Conservation (phyloP, 139 green algal genomes). For the Chlorella sp. region DNA sequence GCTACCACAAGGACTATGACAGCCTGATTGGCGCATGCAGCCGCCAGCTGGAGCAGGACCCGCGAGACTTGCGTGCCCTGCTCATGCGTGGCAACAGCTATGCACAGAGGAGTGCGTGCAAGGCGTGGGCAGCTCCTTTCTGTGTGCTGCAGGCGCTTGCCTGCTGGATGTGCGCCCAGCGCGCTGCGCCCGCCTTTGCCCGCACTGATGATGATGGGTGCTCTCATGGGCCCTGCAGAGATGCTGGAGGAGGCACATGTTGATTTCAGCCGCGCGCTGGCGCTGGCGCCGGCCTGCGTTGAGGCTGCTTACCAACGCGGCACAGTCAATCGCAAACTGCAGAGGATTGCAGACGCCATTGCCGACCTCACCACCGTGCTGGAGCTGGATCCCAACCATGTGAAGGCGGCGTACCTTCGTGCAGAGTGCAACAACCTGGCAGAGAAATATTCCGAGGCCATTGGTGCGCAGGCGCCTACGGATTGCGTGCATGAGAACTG, state of each 20-base stretch:
- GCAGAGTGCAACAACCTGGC: constrained; percentile 72
- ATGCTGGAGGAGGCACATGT: constrained; percentile 23
- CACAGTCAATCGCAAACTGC: constrained; percentile 52
- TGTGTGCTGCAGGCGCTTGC: neutral
- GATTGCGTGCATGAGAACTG: no score
- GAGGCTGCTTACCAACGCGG: constrained; percentile 75
- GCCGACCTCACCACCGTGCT: constrained; percentile 62
- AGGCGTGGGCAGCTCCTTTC: neutral
- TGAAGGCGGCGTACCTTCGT: constrained; percentile 74
- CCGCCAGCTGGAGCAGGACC: constrained; percentile 44
- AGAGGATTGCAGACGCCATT: constrained; percentile 64
- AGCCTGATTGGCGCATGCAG: constrained; percentile 57
- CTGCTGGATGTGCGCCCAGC: neutral
- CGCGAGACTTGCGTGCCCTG: constrained; percentile 50
- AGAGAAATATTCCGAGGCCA: constrained; percentile 64
- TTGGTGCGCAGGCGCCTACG: constrained; percentile 55
- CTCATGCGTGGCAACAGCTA: constrained; percentile 60
- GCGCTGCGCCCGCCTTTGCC: neutral
- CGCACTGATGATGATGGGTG: no score
- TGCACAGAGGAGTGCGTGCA: constrained; percentile 55
- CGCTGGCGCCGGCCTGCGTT: constrained; percentile 49
- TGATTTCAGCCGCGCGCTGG: constrained; percentile 56
- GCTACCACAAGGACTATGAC: constrained; percentile 55
- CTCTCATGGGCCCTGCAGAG: neutral
- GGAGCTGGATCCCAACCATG: constrained; percentile 64